Percentiles rank a stretch among this genome's conserved stretches.
These are phyloP conservation scores for Populus tomentosa DNA, from an alignment of 441 rosid species.

Conservation along the genomic window DNA sequence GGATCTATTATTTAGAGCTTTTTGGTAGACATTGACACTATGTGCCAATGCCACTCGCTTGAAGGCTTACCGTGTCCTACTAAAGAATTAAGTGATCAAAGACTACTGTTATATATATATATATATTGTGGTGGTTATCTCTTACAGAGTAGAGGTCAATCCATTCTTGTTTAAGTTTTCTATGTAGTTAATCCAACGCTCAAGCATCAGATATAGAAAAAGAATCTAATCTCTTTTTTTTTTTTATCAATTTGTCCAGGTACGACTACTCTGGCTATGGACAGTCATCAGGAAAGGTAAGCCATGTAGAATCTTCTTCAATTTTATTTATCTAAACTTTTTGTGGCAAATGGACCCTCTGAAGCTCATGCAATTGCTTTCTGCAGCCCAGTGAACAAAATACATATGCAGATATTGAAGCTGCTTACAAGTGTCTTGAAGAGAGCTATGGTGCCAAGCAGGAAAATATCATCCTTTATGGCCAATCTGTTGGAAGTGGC, in stretches of 20 bases:
- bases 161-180: neutral
- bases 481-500: no score
- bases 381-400: neutral
- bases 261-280: conserved; percentile 94
- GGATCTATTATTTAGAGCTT: neutral
- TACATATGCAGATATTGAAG: no score
- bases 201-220: neutral
- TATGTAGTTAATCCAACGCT: neutral
- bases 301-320: conserved; percentile 8
- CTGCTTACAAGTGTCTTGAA: no score
- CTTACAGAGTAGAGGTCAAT: neutral
- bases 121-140: neutral
- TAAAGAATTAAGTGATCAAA: neutral
- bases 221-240: neutral
- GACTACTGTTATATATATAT: neutral
- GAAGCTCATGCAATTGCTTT: conserved; percentile 14
- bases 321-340: neutral
- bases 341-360: conserved; percentile 2
- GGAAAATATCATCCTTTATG: no score
- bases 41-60: no score
- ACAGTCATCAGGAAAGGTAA: conserved; percentile 86
- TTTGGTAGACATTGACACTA: neutral
- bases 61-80: no score
- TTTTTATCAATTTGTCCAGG: conserved; percentile 34
- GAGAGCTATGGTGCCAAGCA: no score